A percentile compares a stretch with the other conserved stretches of the same genome.
phyloP scores from a whole-genome alignment of 495 filamentous ascomycete species.

The Tuber calosporum region DNA sequence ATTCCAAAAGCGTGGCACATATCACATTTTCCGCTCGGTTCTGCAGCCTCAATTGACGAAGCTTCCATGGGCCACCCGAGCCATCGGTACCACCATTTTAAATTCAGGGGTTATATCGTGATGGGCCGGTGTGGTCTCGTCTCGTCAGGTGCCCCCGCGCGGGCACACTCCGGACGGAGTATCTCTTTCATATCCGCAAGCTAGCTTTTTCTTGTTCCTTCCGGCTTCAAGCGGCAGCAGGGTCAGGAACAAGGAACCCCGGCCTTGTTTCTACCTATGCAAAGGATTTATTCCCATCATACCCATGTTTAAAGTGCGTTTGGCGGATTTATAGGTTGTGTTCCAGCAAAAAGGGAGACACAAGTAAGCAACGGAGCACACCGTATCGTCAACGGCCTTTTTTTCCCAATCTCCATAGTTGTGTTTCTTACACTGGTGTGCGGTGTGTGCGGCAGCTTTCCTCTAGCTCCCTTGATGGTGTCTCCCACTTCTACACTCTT shows the following conservation, averaged over 20 bases:
- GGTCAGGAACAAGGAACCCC: conserved; percentile 22
- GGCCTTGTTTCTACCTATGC: conserved; percentile 15
- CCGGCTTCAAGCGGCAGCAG: conserved; percentile 30
- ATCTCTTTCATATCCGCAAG: conserved; percentile 34
- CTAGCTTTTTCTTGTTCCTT: conserved; percentile 21
- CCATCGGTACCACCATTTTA: conserved; percentile 39
- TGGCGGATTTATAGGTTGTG: conserved; percentile 27
- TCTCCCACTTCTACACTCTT: conserved; percentile 23
- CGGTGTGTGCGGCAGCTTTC: conserved; percentile 29
- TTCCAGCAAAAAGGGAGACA: conserved; percentile 31
- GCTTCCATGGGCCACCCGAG: conserved; percentile 38
- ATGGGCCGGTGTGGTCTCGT: conserved; percentile 34
- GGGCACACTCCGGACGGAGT: conserved; percentile 29
- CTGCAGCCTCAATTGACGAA: conserved; percentile 38
- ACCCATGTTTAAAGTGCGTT: conserved; percentile 33
- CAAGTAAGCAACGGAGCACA: conserved; percentile 35
- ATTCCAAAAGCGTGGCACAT: conserved; percentile 37
- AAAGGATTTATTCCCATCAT: conserved; percentile 35
- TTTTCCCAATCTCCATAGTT: conserved; percentile 27
- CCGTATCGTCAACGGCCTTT: conserved; percentile 25
- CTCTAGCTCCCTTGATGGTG: conserved; percentile 10
- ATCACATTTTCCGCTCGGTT: conserved; percentile 40
- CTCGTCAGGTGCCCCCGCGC: conserved; percentile 40
- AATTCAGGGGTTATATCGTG: conserved; percentile 38
- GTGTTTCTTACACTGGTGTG: conserved; percentile 32